These are phyloP conservation scores for Chiua virens DNA, from an alignment of 768 basidiomycete species.

Conservation along the genomic window DNA sequence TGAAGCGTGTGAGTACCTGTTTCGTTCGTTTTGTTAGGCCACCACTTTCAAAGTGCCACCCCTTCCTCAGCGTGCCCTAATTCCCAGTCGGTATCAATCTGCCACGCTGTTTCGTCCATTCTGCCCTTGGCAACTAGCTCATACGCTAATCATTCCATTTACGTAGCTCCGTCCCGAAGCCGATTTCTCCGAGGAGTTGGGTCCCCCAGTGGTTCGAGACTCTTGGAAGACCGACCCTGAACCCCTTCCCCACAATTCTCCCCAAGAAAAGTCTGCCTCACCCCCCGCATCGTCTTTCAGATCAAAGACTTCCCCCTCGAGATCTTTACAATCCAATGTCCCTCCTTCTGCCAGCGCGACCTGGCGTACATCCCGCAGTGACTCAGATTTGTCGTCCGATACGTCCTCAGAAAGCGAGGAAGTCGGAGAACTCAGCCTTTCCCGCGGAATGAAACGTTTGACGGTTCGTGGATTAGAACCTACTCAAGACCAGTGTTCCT, in stretches of 20 bases:
- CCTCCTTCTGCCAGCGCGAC: conserved; percentile 6
- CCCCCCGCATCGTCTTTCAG: conserved; percentile 16
- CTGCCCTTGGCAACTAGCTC: neutral
- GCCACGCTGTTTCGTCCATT: neutral
- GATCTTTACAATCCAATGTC: conserved; percentile 5
- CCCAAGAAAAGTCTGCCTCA: conserved; percentile 25
- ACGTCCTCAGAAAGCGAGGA: conserved; percentile 38
- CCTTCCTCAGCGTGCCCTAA: neutral
- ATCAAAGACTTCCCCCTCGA: conserved; percentile 12
- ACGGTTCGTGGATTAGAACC: conserved; percentile 38
- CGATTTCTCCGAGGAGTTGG: conserved; percentile 63
- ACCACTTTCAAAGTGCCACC: neutral
- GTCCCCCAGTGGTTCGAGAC: conserved; percentile 58
- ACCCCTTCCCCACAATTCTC: neutral
- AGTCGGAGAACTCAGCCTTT: conserved; percentile 39
- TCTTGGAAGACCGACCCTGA: conserved; percentile 54
- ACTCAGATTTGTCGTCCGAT: conserved; percentile 29
- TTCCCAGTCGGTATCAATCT: neutral
- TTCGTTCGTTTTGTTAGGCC: neutral
- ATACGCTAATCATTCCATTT: conserved; percentile 10
- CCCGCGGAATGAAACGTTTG: conserved; percentile 38
- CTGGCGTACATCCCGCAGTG: conserved; percentile 21
- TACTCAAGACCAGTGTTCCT: conserved; percentile 32
- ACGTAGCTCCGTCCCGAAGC: conserved; percentile 58
- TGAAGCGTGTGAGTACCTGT: conserved; percentile 45